Evolutionary conservation across 2,329 filamentous ascomycete species (phyloP).

Genomic region (Drechslerella dactyloides): DNA sequence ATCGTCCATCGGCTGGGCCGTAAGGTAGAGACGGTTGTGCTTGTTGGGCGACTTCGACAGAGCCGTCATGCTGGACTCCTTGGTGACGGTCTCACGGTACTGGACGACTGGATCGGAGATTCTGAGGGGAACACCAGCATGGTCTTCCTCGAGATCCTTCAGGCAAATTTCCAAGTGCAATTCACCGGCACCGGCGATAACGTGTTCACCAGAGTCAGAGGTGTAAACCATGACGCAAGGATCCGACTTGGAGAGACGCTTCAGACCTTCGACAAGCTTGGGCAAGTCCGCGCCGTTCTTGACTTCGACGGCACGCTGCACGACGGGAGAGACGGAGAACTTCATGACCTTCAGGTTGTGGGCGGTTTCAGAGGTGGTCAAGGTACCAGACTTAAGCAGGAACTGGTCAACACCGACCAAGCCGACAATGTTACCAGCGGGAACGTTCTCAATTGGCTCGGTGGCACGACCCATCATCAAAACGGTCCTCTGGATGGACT

Average conservation of each 20-base stretch:
- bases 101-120: constrained; percentile 97
- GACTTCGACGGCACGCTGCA: constrained; percentile 97
- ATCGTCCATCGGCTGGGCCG: constrained; percentile 87
- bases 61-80: constrained; percentile 87
- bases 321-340: constrained; percentile 99
- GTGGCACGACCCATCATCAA: constrained; percentile 99
- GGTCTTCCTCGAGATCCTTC: constrained; percentile 99
- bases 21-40: constrained; percentile 99
- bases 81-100: constrained; percentile 94
- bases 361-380: constrained; percentile 94
- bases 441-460: constrained; percentile 98
- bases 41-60: constrained; percentile 99
- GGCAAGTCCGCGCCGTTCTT: constrained; percentile 99
- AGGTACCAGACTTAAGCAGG: constrained; percentile 99
- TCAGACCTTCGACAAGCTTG: constrained; percentile 99
- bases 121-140: constrained; percentile 96
- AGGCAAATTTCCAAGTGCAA: constrained; percentile 99
- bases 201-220: constrained; percentile 93
- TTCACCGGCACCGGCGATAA: constrained; percentile 99
- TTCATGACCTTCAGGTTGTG: constrained; percentile 99
- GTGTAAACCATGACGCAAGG: constrained; percentile 94
- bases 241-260: constrained; percentile 99
- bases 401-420: constrained; percentile 99
- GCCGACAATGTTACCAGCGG: constrained; percentile 99
- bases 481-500: constrained; percentile 99